Evolutionary conservation across 2,329 filamentous ascomycete genomes (phyloP), one percentile per base, ranked within the genome.

Genomic region (Emergomyces pasteurianus): DNA sequence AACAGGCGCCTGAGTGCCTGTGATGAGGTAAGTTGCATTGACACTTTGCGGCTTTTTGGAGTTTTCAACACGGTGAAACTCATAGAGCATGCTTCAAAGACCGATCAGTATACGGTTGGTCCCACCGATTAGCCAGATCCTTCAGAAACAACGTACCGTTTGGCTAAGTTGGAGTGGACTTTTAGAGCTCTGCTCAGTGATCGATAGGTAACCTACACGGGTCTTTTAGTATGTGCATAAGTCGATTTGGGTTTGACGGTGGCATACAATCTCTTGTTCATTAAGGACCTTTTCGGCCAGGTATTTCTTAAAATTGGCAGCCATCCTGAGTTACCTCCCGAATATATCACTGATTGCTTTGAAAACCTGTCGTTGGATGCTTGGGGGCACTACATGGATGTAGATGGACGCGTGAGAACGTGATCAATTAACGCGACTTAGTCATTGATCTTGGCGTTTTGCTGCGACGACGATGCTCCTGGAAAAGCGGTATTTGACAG

Each of bases 1-100:
- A 21, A 71, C 69, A 6, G 69, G 68, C 59, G 74, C 79, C 68
- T 83, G 87, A 26, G 78, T 82, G 46, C 92, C 94, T 58, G 86
- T 88, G 53, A 99, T 72, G 56, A 96, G 78, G 74, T 96, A 99
- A n/a, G 91, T 96, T 52, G 92, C 94, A 75, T 95, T 84, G n/a
- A 96, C 79, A 31, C 85, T 86, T 26, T 84, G 82, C 0, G 88
- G 81, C 63, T 85, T 87, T 73, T 87, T 89, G 60, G 78, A 80
- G 73, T 91, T 95, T 71, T 95, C 88, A 61, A 80, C 83, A 64
- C 81, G 80, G 72, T 96, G 84, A 67, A 95, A 97, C 38, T 95
- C 89, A 74, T 84, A 95, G 18, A 92, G 84, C 83, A 94, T 95
- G 73, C 87, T 95, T 58, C 21, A 36, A 47, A n/a, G 16, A 10